These are phyloP conservation scores for Rutstroemia sydowiana DNA, from an alignment of 2,329 filamentous ascomycete genomes.

Conservation along the genomic window DNA sequence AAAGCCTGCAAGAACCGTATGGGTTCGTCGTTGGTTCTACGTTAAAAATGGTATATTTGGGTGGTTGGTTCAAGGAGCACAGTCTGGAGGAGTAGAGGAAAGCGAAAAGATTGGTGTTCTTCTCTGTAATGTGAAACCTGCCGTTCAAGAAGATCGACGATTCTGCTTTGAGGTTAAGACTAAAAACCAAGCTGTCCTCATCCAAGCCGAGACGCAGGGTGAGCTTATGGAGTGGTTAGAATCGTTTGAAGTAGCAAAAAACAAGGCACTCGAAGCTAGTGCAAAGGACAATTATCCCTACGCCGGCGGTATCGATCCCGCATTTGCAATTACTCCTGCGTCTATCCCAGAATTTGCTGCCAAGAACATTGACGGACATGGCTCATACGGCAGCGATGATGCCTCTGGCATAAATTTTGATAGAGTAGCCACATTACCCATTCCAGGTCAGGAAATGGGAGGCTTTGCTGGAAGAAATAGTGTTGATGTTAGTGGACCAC, in stretches of 20 bases:
- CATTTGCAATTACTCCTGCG: slow-evolving; percentile 87
- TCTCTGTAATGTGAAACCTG: slow-evolving; percentile 85
- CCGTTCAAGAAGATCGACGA: slow-evolving; percentile 83
- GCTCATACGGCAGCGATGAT: slow-evolving; percentile 40
- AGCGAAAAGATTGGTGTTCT: slow-evolving; percentile 94
- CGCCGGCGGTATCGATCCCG: slow-evolving; percentile 54
- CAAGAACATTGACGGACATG: slow-evolving; percentile 61
- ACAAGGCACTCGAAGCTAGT: slow-evolving; percentile 75
- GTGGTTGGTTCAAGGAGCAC: slow-evolving; percentile 76
- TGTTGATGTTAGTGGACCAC: slow-evolving; percentile 53
- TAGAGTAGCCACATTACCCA: slow-evolving; percentile 54
- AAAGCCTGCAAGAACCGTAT: slow-evolving; percentile 83
- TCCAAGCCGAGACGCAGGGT: slow-evolving; percentile 87
- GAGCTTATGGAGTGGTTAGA: slow-evolving; percentile 94
- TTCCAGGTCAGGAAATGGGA: slow-evolving; percentile 43
- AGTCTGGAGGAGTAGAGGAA: slow-evolving; percentile 80
- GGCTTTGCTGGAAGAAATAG: slow-evolving; percentile 58
- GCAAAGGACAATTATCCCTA: slow-evolving; percentile 37
- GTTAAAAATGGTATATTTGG: slow-evolving; percentile 94
- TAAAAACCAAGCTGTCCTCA: slow-evolving; percentile 79
- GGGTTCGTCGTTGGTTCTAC: slow-evolving; percentile 92
- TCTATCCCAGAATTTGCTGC: slow-evolving; percentile 86
- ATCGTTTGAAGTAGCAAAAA: slow-evolving; percentile 89
- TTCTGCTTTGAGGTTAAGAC: slow-evolving; percentile 99
- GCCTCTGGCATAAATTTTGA: slow-evolving; percentile 39